Evolutionary conservation across 495 filamentous ascomycete genomes (phyloP).

Genomic region (Tuber melanosporum): DNA sequence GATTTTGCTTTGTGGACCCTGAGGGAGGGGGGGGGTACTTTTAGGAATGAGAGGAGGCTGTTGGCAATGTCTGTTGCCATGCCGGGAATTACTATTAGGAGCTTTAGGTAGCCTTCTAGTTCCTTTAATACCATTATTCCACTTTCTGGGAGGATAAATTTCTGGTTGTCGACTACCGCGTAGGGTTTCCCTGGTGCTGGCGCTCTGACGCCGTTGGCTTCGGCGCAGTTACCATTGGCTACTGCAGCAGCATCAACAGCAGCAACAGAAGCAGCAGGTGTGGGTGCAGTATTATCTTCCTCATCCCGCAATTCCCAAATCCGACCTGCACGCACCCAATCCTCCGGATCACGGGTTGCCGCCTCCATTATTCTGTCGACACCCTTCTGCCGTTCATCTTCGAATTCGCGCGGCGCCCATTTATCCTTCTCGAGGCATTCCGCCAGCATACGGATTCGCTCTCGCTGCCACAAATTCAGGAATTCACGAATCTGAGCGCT

Average conservation of each 20-base stretch:
- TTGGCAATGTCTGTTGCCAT: constrained; percentile 77
- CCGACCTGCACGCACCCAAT: constrained; percentile 64
- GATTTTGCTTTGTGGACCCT: background rate
- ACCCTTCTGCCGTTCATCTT: constrained; percentile 56
- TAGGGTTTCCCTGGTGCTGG: constrained; percentile 38
- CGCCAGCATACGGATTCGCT: constrained; percentile 70
- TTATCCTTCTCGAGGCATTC: constrained; percentile 80
- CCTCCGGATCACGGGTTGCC: constrained; percentile 70
- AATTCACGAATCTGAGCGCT: constrained; percentile 90
- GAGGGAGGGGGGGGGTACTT: constrained; percentile 6
- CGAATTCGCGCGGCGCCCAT: constrained; percentile 86
- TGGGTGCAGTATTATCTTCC: constrained; percentile 23
- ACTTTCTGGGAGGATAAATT: constrained; percentile 78
- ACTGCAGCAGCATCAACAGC: background rate
- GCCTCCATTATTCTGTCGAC: constrained; percentile 64
- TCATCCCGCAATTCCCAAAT: constrained; percentile 58
- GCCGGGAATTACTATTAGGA: constrained; percentile 76
- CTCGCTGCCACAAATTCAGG: constrained; percentile 65
- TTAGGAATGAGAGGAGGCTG: constrained; percentile 53
- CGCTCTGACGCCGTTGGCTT: constrained; percentile 35
- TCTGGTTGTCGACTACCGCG: constrained; percentile 76
- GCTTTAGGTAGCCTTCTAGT: constrained; percentile 71
- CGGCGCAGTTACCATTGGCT: constrained; percentile 18
- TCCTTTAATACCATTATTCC: constrained; percentile 70
- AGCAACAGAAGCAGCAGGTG: background rate